Conservation (phyloP, 495 filamentous ascomycete species). For the Penicillium argentinense region DNA sequence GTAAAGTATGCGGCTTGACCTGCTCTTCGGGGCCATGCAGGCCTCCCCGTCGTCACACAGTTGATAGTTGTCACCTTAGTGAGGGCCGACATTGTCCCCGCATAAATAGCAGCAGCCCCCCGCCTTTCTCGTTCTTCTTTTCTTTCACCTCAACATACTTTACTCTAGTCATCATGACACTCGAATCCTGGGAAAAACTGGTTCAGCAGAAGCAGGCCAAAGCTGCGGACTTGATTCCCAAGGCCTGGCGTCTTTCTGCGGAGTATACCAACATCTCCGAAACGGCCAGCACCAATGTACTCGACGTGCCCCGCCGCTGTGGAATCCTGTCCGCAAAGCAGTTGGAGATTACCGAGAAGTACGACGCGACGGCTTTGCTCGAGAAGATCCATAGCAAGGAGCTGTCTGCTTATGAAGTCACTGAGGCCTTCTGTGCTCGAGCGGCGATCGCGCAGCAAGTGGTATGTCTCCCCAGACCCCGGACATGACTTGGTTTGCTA, state of each 20-base stretch:
- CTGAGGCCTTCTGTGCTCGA: slow-evolving; percentile 54
- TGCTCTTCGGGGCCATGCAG: too few species aligned
- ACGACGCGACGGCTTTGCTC: slow-evolving; percentile 45
- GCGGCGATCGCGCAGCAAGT: slow-evolving; percentile 56
- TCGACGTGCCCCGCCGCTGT: slow-evolving; percentile 36
- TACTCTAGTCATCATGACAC: slow-evolving; percentile 12
- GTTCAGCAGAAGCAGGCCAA: slow-evolving; percentile 36
- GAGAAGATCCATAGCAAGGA: slow-evolving; percentile 4
- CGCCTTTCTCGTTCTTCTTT: not conserved
- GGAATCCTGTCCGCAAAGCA: slow-evolving; percentile 51
- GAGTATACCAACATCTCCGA: slow-evolving; percentile 13
- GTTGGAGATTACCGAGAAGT: slow-evolving; percentile 53
- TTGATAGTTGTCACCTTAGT: too few species aligned
- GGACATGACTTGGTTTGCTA: not conserved
- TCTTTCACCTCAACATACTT: not conserved
- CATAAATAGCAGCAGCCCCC: not conserved
- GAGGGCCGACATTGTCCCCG: too few species aligned
- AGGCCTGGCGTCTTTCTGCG: slow-evolving; percentile 36
- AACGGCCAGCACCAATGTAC: slow-evolving; percentile 19
- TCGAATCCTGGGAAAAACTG: slow-evolving; percentile 21
- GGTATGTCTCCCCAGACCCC: slow-evolving; percentile 16
- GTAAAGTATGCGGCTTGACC: not conserved
- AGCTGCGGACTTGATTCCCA: slow-evolving; percentile 41
- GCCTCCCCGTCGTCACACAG: too few species aligned
- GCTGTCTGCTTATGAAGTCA: slow-evolving; percentile 37